phyloP scores from a whole-genome alignment of 2,329 filamentous ascomycete species.

The Nemania bipapillata region DNA sequence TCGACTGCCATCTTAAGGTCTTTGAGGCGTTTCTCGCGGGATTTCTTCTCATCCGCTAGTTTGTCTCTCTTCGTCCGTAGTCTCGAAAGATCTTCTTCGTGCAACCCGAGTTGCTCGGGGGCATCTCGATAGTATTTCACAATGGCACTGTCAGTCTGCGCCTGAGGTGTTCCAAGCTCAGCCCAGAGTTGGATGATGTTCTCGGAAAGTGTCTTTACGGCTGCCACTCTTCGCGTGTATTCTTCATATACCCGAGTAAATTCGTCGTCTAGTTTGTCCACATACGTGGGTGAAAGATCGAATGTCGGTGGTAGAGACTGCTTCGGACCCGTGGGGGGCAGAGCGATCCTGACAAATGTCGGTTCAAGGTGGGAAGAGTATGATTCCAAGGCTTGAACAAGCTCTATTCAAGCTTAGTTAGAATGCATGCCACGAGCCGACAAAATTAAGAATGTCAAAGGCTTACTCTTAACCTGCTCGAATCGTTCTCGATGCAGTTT shows the following conservation, averaged over 20 bases:
- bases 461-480: conserved; percentile 91
- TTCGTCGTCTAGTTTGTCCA: conserved; percentile 85
- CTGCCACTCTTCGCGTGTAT: conserved; percentile 83
- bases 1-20: conserved; percentile 84
- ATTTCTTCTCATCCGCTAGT: conserved; percentile 86
- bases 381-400: conserved; percentile 91
- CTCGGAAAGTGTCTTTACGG: conserved; percentile 78
- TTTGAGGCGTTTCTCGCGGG: conserved; percentile 78
- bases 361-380: conserved; percentile 96
- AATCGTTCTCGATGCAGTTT: conserved; percentile 90
- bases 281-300: conserved; percentile 90
- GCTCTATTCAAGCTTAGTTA: conserved; percentile 66
- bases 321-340: conserved; percentile 83
- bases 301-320: conserved; percentile 83
- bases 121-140: conserved; percentile 89
- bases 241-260: conserved; percentile 97
- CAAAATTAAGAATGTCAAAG: conserved; percentile 29
- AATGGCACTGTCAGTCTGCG: conserved; percentile 86
- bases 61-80: conserved; percentile 81
- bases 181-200: conserved; percentile 95
- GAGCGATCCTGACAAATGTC: conserved; percentile 83
- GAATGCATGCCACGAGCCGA: not conserved
- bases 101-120: conserved; percentile 92
- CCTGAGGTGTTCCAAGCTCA: conserved; percentile 91
- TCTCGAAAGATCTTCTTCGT: conserved; percentile 82